Percentiles rank a stretch among this genome's conserved stretches.
Evolutionary conservation across 2,329 filamentous ascomycete species (phyloP).

Genomic region (Xylariaceae sp.): DNA sequence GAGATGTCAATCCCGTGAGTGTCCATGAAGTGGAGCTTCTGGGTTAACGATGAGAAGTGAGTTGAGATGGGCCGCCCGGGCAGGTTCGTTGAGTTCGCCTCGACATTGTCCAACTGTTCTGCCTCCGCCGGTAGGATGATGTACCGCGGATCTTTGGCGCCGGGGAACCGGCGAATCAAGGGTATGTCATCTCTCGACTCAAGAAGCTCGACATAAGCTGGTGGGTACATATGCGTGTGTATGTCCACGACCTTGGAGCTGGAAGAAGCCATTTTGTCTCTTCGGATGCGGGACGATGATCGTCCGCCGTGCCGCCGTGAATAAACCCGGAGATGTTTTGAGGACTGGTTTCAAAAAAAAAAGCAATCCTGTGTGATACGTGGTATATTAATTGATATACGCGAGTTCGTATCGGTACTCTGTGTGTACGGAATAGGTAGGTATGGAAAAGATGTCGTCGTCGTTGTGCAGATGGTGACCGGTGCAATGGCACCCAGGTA

Average conservation of each 20-base stretch:
- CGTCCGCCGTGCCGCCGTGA: not conserved
- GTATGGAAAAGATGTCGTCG: not conserved
- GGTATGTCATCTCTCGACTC: constrained; percentile 59
- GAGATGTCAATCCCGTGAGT: constrained; percentile 75
- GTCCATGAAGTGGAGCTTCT: constrained; percentile 86
- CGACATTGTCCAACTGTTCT: constrained; percentile 43
- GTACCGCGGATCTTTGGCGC: constrained; percentile 53
- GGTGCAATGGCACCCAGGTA: not conserved
- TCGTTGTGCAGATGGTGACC: not conserved
- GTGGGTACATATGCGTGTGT: constrained; percentile 66
- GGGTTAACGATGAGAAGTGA: constrained; percentile 73
- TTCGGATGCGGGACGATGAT: not conserved
- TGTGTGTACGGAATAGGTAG: not conserved
- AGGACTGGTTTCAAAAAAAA: not conserved
- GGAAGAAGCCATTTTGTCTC: constrained; percentile 33
- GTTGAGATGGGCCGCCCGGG: constrained; percentile 77
- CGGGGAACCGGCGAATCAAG: constrained; percentile 62
- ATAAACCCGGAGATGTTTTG: not conserved
- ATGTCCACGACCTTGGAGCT: constrained; percentile 53
- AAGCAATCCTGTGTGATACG: not conserved
- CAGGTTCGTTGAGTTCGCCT: constrained; percentile 44
- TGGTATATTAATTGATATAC: not conserved
- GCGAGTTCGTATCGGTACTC: not conserved
- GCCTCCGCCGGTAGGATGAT: constrained; percentile 56
- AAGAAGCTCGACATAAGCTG: constrained; percentile 57